Base-by-base conservation (phyloP, 768 basidiomycete species). In the Pleurotus pulmonarius region DNA sequence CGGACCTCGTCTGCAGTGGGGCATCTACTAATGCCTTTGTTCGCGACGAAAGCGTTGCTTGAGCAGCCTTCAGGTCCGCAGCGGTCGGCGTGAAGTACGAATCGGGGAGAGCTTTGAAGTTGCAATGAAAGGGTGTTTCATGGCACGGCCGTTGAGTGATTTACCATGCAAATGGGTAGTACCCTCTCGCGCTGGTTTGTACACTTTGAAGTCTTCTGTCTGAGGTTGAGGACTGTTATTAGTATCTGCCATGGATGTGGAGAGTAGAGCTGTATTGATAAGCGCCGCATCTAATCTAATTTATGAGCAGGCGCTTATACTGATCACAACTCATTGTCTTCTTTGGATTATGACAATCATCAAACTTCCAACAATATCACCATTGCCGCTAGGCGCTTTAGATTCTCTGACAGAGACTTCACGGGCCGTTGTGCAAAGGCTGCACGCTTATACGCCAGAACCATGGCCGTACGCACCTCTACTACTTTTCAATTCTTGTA, bases 11-110 rank as follows among this genome's bases (percentile, higher is more conserved):
- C 63, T 83, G 83, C 5, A 94, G 71, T 3, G 92, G 92, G 0
- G 88, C 87, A 67, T 92, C 82, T 13, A 71, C 72, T 12, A 94
- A 72, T 1, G 85, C 75, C 37, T 83, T 79, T 2, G 83, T 82
- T 1, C 87, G 80, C 4, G 86, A 83, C 7, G 76, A 68, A 44
- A 92, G 73, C 16, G 80, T 77, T 2, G 78, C 73, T 67, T 91
- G 91, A 3, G 86, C 83, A 2, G 78, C 79, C 63, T 80, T 83
- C 57, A 94, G 71, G 65, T 94, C 92, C 5, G 85, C 77, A 13
- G 82, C 61, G 9, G 86, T 90, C 2, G 87, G 88, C 5, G 76
- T 80, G 64, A 92, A 92, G 67, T 87, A 90, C 2, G 83, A 80
- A 61, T 92, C 90, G 2, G 90, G 83, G 11, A 91, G 74, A 52